Base-by-base conservation (phyloP, 148 eudicot species). In the Drosera capensis region DNA sequence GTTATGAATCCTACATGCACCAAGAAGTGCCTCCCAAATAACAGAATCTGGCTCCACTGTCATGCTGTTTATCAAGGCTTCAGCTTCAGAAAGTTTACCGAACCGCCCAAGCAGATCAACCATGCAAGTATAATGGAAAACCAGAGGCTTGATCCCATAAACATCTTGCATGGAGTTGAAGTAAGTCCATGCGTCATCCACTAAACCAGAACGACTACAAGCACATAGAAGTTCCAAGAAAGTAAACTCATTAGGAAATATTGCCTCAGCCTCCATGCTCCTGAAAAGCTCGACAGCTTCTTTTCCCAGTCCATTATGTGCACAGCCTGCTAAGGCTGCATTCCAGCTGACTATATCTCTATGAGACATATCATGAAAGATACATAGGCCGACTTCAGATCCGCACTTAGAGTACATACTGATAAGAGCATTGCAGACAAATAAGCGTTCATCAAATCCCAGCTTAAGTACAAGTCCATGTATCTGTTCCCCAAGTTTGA, bases 351-450 rank as follows among this genome's bases (percentile, higher is more conserved):
- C 36, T 17, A 48, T 54, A 43, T 70, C 75, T 49, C 55, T 49
- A 39, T 65, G 67, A 34, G 48, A 25, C 64, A 70, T 70, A 31
- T 49, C 57, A 25, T 70, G 64, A 45, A 70, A 61, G 25, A 65
- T 21, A 2, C 49, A 22, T 56, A 70, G 45, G 13, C 75, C 75
- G 45, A 51, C 48, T 22, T 57, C 57, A 45, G 40, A 53, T 12
- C 71, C 71, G 19, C 58, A 55, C 34, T 55, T 70, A 35, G 65
- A 70, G 57, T 70, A 70, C 75, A 70, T 70, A 5, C 71, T 60
- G 29, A 65, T 46, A 11, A 70, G 55, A 41, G 71, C 54, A 66
- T 65, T 70, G 42, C 48, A 45, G 45, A 70, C 51, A 35, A 49
- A 70, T 38, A 61, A 31, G 41, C 29, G 49, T 15, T 45, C 52